Percentiles rank a stretch among this genome's conserved stretches.
phyloP scores from a whole-genome alignment of 495 filamentous ascomycete species.

The Talaromyces liani region DNA sequence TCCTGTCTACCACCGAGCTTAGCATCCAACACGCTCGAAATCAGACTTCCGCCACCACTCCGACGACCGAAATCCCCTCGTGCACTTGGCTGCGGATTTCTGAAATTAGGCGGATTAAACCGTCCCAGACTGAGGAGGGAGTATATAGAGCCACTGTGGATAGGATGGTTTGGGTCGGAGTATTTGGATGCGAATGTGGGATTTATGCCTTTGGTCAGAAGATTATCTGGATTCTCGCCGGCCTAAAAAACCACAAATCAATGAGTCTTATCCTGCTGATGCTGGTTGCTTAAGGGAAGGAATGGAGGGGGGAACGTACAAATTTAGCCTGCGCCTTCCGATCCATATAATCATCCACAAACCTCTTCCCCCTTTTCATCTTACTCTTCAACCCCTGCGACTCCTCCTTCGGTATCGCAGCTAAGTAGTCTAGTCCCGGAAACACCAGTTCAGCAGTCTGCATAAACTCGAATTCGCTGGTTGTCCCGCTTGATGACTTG shows the following conservation, averaged over 20 bases:
- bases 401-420: background rate
- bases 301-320: slow-evolving; percentile 44
- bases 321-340: slow-evolving; percentile 42
- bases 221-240: slow-evolving; percentile 20
- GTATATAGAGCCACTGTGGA: slow-evolving; percentile 25
- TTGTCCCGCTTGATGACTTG: slow-evolving; percentile 35
- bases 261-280: background rate
- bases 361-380: background rate
- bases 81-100: background rate
- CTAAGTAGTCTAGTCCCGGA: slow-evolving; percentile 30
- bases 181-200: slow-evolving; percentile 40
- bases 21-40: background rate
- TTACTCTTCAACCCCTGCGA: slow-evolving; percentile 1
- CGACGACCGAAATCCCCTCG: background rate
- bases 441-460: slow-evolving; percentile 49
- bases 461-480: slow-evolving; percentile 40
- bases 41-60: background rate
- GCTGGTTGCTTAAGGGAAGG: no score
- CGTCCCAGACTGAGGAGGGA: slow-evolving; percentile 37
- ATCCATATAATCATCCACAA: slow-evolving; percentile 41
- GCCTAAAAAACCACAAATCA: no score
- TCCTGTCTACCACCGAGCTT: background rate
- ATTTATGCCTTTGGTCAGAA: slow-evolving; percentile 5
- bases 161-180: slow-evolving; percentile 48
- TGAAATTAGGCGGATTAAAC: slow-evolving; percentile 9